Evolutionary conservation across 176 grass and related monocot species (phyloP).

Genomic region (Pontederia crassipes): DNA sequence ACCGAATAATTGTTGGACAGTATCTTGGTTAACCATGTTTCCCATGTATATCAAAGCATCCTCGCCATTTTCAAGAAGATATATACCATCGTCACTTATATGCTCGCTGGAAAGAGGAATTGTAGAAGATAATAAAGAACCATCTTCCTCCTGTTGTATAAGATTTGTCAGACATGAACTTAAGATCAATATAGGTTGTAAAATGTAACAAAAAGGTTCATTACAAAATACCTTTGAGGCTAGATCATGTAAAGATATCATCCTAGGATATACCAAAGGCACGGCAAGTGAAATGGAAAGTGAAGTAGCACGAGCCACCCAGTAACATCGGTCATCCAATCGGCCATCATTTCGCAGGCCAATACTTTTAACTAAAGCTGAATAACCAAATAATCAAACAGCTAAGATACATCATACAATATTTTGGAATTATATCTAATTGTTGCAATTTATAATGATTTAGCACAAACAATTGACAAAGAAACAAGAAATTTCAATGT

Average conservation of each 20-base stretch:
- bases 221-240: constrained; percentile 39
- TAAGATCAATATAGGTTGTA: background rate
- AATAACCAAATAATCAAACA: background rate
- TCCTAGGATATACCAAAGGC: constrained; percentile 75
- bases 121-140: constrained; percentile 36
- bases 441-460: too few relatives aligned
- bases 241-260: constrained; percentile 74
- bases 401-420: too few relatives aligned
- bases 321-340: constrained; percentile 79
- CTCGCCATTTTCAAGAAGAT: constrained; percentile 86
- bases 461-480: too few relatives aligned
- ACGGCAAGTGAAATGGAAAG: constrained; percentile 55
- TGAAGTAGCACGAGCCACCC: constrained; percentile 43
- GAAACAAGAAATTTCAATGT: too few relatives aligned
- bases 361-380: constrained; percentile 67
- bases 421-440: too few relatives aligned
- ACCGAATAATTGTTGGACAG: constrained; percentile 53
- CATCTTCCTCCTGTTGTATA: constrained; percentile 50
- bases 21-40: constrained; percentile 40
- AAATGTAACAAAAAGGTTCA: background rate
- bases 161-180: background rate
- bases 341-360: constrained; percentile 78
- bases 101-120: constrained; percentile 79
- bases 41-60: constrained; percentile 79
- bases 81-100: constrained; percentile 55